Evolutionary conservation across 345 rosid genomes (phyloP), one percentile per base, ranked within the genome.

Genomic region (Brassica carinata): DNA sequence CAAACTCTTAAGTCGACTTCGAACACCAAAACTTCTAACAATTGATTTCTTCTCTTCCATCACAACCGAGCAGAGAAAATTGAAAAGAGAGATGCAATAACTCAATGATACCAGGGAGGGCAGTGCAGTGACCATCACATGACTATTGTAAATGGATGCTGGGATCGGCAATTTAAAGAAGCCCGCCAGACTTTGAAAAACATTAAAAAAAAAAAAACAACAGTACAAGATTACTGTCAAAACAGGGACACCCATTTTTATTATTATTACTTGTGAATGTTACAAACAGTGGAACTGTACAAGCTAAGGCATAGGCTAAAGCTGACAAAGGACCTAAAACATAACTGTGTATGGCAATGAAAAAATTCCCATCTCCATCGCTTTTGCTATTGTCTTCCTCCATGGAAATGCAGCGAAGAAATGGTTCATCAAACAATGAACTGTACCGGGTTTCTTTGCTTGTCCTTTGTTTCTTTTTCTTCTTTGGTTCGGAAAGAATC

Each of bases 301-400:
- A 80, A 13, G 66, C 65, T 59, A 79, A 4, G 64, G 26, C 3
- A 64, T 73, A 30, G 33, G 13, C 78, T 79, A 73, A 61, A 7
- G 31, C 57, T 79, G 19, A 71, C 34, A 76, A 70, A 3, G 34
- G 66, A 59, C 62, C 57, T 75, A 93, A 30, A 89, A 89, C 8
- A 85, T 89, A 5, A 85, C 64, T 4, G 98, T 83, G 63, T 85
- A 95, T 2, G 98, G 97, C 72, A 93, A 67, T 2, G 94, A 85
- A 59, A 74, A 91, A 23, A 23, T 45, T 51, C 85, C 91, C 0
- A 76, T 34, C 75, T 31, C 11, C 74, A 23, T 23, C 26, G 26
- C 2, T 23, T 23, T 23, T 23, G 26, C 26, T 23, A 31, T 83
- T 72, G 30, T 64, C 70, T 14, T 72, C 73, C 18, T 15, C 74